Base-by-base conservation (phyloP, 2,329 filamentous ascomycete genomes). In the Aspergillus arachidicola region DNA sequence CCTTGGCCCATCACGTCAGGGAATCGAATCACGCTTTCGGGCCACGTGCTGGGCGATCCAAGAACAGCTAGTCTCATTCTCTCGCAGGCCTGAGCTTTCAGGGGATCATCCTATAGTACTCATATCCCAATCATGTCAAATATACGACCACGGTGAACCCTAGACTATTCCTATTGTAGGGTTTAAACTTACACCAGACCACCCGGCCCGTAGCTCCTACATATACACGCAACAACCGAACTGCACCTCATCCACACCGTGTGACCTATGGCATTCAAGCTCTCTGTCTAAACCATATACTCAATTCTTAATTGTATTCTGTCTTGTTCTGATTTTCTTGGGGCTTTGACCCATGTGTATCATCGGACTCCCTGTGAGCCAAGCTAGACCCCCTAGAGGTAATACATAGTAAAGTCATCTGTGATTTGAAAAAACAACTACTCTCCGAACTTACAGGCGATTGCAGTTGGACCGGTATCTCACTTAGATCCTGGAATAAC, bases 21-120 rank as follows among this genome's bases (percentile, higher is more conserved):
- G 51, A 54, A 54, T 54, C 51, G 51, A 54, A 54, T 10, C 51
- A 23, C 51, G 30, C 51, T 54, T 12, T 36, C 21, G 51, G 51
- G 30, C 51, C 51, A 54, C 51, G 51, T 54, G 51, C 51, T 23
- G 7, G 12, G 12, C 26, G 10, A 9, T 50, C 51, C 51, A 54
- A 34, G 51, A 36, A 54, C 32, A 54, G 28, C 51, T 50, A 36
- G 51, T 54, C 51, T n/a, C 30, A 6, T 34, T 54, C 4, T 16
- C 19, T 46, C 10, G 21, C n/a, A 6, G 43, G n/a, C n/a, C 43
- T 46, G 43, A 23, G 43, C 43, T 46, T 46, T 46, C 21, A 46
- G 43, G 38, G 38, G 38, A n/a, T 19, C 16, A 41, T 41, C 16
- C 6, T 7, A n/a, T 9, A 41, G 6, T 41, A 19, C 38, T n/a